Conservation (phyloP, 108 stramenopile species). For the Stephanodiscus triporus region DNA sequence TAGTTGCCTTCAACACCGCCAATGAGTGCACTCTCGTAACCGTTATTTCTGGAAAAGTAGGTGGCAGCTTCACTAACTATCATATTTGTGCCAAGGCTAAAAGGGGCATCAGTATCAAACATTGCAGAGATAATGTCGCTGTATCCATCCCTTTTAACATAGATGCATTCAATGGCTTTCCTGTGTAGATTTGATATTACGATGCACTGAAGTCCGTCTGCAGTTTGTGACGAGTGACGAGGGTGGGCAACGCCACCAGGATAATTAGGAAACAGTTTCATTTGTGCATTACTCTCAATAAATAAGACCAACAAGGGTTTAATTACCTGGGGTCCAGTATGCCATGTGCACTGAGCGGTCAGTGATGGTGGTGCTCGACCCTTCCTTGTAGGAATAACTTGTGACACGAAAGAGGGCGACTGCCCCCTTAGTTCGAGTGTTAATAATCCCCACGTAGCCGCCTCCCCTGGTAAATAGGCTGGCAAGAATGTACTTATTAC, state of each 20-base stretch:
- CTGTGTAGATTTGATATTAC: constrained; percentile 32
- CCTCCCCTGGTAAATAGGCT: constrained; percentile 37
- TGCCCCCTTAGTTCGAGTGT: constrained; percentile 36
- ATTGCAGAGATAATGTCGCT: constrained; percentile 22
- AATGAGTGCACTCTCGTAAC: too few relatives aligned
- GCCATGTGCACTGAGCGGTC: constrained; percentile 40
- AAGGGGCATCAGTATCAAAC: constrained; percentile 28
- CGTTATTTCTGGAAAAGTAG: too few relatives aligned
- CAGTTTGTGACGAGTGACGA: background rate
- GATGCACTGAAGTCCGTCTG: constrained; percentile 27
- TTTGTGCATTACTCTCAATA: background rate
- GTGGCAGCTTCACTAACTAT: constrained; percentile 10
- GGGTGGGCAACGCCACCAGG: background rate
- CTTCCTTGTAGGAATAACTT: background rate
- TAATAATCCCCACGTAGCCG: constrained; percentile 28
- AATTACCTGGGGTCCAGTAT: constrained; percentile 11
- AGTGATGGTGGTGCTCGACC: background rate
- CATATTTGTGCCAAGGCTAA: constrained; percentile 32
- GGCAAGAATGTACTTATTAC: constrained; percentile 25
- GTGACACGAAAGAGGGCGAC: constrained; percentile 45
- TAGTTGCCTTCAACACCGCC: constrained; percentile 1
- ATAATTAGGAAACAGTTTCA: background rate
- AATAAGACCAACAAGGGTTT: background rate
- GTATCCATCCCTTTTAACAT: constrained; percentile 15
- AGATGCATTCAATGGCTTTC: constrained; percentile 43